Base-by-base conservation (phyloP, 345 rosid genomes). In the Linum lewisii region DNA sequence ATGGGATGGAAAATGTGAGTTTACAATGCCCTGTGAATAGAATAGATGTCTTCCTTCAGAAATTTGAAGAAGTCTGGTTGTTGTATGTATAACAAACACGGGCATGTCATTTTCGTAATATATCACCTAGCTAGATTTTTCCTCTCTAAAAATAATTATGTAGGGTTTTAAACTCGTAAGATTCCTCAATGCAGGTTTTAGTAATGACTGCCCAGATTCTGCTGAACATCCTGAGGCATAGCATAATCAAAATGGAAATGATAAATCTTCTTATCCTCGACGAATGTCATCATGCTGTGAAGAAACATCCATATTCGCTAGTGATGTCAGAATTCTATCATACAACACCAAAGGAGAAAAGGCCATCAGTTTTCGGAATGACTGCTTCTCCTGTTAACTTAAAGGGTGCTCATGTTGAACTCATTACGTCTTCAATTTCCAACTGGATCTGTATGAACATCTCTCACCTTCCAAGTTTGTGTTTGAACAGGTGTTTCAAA, bases 321-420 rank as follows among this genome's bases (percentile, higher is more conserved):
- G 99, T 93, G 72, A 93, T 93, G 99, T 93, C 99, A 4, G 99
- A 93, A 76, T 93, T 93, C 52, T 93, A 93, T 73, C 99, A 93
- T 61, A 93, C 95, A 22, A 83, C 94, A 0, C 69, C 79, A 15
- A 93, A 89, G 76, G 95, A 93, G 68, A 89, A 79, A 73, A 81
- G 97, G 69, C 99, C 99, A 24, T 77, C 94, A 54, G 83, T 93
- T 56, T 93, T 93, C 71, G 99, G 99, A 69, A 93, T 93, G 99
- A 93, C 99, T 62, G 99, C 99, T 63, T 93, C 99, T 11, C 99
- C 99, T 52, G 99, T 93, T 65, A 93, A 93, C 73, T 76, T 93
- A 66, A 93, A 93, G 65, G 99, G 98, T 92, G 83, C 59, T 9
- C 23, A 52, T 63, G 9, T 42, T 11, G 47, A 42, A 16, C 13